A percentile compares a stretch with the other conserved stretches of the same genome.
Conservation (phyloP, 192 early-diverging fungal species). For the Phycomyces blakesleeanus region DNA sequence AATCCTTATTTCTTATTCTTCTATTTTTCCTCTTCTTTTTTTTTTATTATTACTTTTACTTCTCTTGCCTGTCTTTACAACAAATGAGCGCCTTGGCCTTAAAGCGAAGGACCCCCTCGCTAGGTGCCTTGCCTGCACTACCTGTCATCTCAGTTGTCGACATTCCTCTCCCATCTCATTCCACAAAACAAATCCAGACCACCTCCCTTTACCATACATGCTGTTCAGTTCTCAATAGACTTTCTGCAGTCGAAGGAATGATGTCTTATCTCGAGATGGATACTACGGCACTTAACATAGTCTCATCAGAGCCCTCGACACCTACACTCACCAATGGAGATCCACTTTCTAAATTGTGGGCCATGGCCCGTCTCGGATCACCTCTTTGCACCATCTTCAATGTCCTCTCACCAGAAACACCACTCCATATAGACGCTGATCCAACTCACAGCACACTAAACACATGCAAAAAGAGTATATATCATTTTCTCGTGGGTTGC, state of each 20-base stretch:
- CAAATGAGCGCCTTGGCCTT: constrained; percentile 38
- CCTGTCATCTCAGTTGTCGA: constrained; percentile 9
- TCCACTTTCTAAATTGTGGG: constrained; percentile 69
- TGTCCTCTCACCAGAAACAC: constrained; percentile 57
- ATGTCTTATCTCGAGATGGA: constrained; percentile 53
- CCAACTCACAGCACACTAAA: constrained; percentile 54
- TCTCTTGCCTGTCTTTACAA: constrained; percentile 20
- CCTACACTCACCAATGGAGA: constrained; percentile 25
- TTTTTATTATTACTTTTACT: constrained; percentile 19
- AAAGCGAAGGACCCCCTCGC: constrained; percentile 30
- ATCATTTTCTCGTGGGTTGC: constrained; percentile 84
- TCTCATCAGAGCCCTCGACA: constrained; percentile 14
- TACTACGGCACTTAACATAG: constrained; percentile 3
- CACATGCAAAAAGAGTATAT: constrained; percentile 80
- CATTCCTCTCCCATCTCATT: constrained; percentile 17
- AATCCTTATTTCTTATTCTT: constrained; percentile 11
- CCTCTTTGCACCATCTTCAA: constrained; percentile 73
- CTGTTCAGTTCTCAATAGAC: constrained; percentile 62
- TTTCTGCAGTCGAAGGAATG: constrained; percentile 68
- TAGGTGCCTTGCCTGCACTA: constrained; percentile 16
- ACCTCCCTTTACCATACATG: constrained; percentile 73
- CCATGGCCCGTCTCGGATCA: constrained; percentile 67
- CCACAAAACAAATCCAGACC: constrained; percentile 14
- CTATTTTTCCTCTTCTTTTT: constrained; percentile 10
- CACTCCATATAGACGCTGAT: constrained; percentile 42